Conservation (phyloP, 495 filamentous ascomycete species). For the Rostrohypoxylon terebratum region DNA sequence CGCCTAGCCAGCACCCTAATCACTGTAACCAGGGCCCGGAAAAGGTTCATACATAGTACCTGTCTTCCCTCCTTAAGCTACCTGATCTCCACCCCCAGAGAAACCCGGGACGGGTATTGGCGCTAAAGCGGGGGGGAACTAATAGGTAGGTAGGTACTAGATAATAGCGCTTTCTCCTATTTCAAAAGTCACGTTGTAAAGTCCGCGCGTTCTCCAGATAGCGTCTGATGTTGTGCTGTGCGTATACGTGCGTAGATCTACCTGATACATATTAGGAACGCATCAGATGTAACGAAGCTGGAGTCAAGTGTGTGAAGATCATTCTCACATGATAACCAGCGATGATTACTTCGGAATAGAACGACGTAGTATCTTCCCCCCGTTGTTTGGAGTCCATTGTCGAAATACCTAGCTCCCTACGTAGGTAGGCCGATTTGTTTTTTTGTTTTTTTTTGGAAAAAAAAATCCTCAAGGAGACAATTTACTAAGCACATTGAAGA, state of each 20-base stretch:
- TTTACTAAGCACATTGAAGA: not conserved
- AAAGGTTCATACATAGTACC: too few relatives aligned
- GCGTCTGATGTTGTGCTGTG: not conserved
- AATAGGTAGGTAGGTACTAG: too few relatives aligned
- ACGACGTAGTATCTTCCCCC: too few relatives aligned
- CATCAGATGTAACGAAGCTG: not conserved
- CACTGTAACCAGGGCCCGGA: not conserved
- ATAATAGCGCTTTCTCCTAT: not conserved
- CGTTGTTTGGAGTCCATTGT: too few relatives aligned
- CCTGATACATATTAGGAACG: not conserved
- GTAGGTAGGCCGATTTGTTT: not conserved
- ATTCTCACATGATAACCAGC: not conserved
- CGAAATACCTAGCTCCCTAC: not conserved
- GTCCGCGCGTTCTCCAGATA: slow-evolving; percentile 1
- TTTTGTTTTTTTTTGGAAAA: too few relatives aligned
- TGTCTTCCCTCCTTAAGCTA: not conserved
- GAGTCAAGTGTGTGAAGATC: not conserved
- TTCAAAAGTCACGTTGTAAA: too few relatives aligned
- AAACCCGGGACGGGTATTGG: slow-evolving; percentile 9
- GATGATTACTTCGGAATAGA: not conserved
- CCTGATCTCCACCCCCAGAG: slow-evolving; percentile 24
- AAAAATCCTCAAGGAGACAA: not conserved
- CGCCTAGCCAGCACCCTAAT: not conserved
- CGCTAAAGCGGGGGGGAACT: not conserved
- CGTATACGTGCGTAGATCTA: not conserved